Evolutionary conservation across 2,329 filamentous ascomycete species (phyloP).

Genomic region (Ophiostoma quercus): DNA sequence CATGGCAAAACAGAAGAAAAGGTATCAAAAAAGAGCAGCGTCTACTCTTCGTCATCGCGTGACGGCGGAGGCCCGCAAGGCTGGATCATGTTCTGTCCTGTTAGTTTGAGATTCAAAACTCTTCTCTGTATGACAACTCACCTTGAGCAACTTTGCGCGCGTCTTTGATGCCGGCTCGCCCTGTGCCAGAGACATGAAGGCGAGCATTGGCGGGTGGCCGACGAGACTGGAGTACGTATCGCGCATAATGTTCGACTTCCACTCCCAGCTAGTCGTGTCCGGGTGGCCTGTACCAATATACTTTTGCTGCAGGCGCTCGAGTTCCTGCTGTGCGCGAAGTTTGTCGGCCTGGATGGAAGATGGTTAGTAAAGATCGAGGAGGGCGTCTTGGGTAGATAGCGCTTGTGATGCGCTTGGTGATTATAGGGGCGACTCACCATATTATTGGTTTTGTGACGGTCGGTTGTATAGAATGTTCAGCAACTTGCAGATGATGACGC

Average conservation of each 20-base stretch:
- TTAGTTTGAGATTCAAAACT: background rate
- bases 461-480: background rate
- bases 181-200: constrained; percentile 84
- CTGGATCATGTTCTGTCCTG: constrained; percentile 59
- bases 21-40: background rate
- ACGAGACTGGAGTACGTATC: constrained; percentile 87
- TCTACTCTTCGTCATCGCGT: constrained; percentile 41
- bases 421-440: background rate
- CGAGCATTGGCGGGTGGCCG: constrained; percentile 80
- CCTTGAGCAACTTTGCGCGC: constrained; percentile 72
- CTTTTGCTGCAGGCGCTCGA: constrained; percentile 92
- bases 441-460: background rate
- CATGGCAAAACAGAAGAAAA: background rate
- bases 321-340: constrained; percentile 93
- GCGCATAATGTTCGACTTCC: constrained; percentile 90
- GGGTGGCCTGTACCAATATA: constrained; percentile 94
- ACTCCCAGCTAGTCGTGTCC: constrained; percentile 96
- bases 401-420: background rate
- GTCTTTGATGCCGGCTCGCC: constrained; percentile 79
- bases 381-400: background rate
- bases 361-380: background rate
- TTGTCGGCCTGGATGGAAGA: constrained; percentile 70
- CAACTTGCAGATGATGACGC: background rate
- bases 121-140: constrained; percentile 33
- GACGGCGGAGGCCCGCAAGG: constrained; percentile 55